Conservation (phyloP, 345 rosid genomes). For the Corchorus capsularis region DNA sequence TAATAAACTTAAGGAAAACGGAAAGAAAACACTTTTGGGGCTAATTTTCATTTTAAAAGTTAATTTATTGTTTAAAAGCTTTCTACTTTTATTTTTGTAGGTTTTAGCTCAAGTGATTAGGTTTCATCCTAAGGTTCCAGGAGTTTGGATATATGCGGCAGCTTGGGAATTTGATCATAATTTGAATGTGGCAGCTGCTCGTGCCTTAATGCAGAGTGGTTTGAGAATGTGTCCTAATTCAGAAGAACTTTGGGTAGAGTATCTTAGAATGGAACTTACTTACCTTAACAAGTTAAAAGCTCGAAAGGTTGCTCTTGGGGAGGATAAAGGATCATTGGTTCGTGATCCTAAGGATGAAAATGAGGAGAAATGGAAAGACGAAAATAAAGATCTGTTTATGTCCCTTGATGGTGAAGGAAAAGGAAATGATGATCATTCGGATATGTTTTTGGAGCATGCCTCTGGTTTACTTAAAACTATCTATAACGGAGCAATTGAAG, state of each 20-base stretch:
- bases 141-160: constrained; percentile 94
- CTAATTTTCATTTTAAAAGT: background rate
- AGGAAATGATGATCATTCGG: constrained; percentile 28
- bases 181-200: constrained; percentile 77
- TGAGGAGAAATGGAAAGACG: constrained; percentile 67
- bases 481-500: constrained; percentile 68
- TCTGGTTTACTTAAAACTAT: constrained; percentile 59
- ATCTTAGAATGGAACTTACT: constrained; percentile 88
- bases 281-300: constrained; percentile 85
- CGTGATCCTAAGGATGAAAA: constrained; percentile 35
- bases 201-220: constrained; percentile 90
- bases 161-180: constrained; percentile 94
- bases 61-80: background rate
- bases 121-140: constrained; percentile 83
- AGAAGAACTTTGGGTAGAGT: constrained; percentile 91
- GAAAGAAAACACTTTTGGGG: background rate
- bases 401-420: constrained; percentile 54
- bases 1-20: constrained; percentile 9
- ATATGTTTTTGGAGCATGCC: constrained; percentile 68
- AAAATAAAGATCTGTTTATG: constrained; percentile 69
- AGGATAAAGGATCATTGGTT: constrained; percentile 63
- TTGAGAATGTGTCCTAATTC: constrained; percentile 77
- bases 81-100: constrained; percentile 35
- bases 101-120: constrained; percentile 78
- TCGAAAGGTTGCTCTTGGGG: constrained; percentile 80